Conservation (phyloP, 2,329 filamentous ascomycete species). For the Spiromastix sp. region DNA sequence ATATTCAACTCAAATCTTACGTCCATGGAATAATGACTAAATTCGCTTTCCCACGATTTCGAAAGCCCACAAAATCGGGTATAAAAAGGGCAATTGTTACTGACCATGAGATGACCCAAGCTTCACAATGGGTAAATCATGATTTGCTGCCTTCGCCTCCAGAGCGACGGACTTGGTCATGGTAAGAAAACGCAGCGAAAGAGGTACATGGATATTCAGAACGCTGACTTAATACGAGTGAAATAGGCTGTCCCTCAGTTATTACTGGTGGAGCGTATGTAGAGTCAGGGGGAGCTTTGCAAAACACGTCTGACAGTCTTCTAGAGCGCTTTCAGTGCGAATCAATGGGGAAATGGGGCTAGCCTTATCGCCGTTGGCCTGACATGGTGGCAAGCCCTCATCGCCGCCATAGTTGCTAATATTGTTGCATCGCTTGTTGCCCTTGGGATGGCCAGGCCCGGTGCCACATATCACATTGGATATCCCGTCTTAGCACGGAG, state of each 20-base stretch:
- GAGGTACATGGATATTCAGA: too few relatives aligned
- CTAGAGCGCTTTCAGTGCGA: neutral
- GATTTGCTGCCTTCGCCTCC: neutral
- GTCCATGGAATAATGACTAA: too few relatives aligned
- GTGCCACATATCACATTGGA: slow-evolving; percentile 71
- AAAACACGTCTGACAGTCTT: neutral
- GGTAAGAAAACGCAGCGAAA: neutral
- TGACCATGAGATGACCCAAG: neutral
- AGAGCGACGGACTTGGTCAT: neutral
- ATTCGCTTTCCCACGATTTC: neutral
- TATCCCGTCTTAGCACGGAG: slow-evolving; percentile 62
- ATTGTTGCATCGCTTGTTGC: neutral
- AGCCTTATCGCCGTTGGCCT: neutral
- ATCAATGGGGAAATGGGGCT: neutral
- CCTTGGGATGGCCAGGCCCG: slow-evolving; percentile 20
- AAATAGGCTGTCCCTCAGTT: neutral
- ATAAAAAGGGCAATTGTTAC: neutral
- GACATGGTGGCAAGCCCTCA: neutral
- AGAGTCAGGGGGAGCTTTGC: neutral
- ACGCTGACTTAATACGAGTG: too few relatives aligned
- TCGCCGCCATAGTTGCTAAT: neutral
- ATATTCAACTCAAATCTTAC: too few relatives aligned
- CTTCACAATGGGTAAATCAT: neutral
- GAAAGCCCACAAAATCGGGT: neutral
- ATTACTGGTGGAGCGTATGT: neutral